These are phyloP conservation scores for Apiospora phragmitis DNA, from an alignment of 2,329 filamentous ascomycete species.

Conservation along the genomic window DNA sequence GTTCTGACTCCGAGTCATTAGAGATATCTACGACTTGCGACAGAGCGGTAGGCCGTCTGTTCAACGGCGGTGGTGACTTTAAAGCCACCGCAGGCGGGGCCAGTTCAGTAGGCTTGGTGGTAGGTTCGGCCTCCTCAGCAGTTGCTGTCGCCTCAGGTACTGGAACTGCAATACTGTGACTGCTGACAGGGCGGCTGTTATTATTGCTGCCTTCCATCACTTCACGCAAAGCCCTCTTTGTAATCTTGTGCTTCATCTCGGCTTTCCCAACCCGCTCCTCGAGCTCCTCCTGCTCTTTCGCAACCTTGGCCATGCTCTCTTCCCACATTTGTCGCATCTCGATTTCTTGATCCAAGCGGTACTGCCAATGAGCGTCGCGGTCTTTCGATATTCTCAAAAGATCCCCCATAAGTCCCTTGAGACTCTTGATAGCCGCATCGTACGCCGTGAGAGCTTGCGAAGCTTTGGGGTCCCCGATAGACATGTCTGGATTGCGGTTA, in stretches of 20 bases:
- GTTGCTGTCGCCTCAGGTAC: slow-evolving; percentile 24
- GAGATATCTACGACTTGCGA: slow-evolving; percentile 74
- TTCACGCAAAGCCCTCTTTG: slow-evolving; percentile 78
- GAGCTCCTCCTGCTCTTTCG: slow-evolving; percentile 87
- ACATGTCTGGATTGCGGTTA: slow-evolving; percentile 65
- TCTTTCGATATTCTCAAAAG: slow-evolving; percentile 90
- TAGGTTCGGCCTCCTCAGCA: slow-evolving; percentile 25
- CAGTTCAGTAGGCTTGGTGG: slow-evolving; percentile 19
- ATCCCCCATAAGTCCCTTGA: slow-evolving; percentile 82
- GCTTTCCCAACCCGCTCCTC: slow-evolving; percentile 86
- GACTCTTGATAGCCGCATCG: slow-evolving; percentile 83
- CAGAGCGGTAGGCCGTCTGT: slow-evolving; percentile 64
- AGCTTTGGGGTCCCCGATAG: slow-evolving; percentile 75
- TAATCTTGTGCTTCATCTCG: slow-evolving; percentile 84
- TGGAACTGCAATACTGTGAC: slow-evolving; percentile 21
- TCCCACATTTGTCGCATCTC: slow-evolving; percentile 97
- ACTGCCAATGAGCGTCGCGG: slow-evolving; percentile 96
- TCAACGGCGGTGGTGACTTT: slow-evolving; percentile 40
- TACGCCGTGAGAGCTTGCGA: slow-evolving; percentile 81
- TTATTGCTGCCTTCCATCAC: slow-evolving; percentile 15
- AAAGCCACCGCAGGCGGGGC: slow-evolving; percentile 18
- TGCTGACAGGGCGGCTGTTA: slow-evolving; percentile 34
- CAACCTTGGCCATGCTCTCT: slow-evolving; percentile 98
- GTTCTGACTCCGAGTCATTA: slow-evolving; percentile 73
- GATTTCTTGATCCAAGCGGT: slow-evolving; percentile 85